Evolutionary conservation across 768 basidiomycete species (phyloP).

Genomic region (Mycena metata): DNA sequence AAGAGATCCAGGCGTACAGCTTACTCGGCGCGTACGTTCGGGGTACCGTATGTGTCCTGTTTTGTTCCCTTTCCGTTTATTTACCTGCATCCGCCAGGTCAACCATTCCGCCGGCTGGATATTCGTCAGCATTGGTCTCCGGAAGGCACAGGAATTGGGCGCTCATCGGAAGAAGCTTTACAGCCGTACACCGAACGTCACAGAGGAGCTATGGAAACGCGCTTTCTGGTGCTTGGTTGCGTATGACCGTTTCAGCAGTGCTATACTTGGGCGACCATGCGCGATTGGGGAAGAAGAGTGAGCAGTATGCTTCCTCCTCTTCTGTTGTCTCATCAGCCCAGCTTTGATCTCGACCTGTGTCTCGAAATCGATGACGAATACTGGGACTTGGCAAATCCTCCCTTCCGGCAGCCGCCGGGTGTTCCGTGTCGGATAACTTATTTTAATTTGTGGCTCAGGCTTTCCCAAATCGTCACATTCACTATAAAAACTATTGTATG

Average conservation of each 20-base stretch:
- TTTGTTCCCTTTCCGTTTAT: conserved; percentile 55
- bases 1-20: conserved; percentile 69
- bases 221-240: conserved; percentile 77
- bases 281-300: conserved; percentile 77
- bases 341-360: conserved; percentile 87
- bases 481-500: conserved; percentile 77
- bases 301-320: conserved; percentile 39
- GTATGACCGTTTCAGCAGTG: conserved; percentile 70
- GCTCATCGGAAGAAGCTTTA: conserved; percentile 78
- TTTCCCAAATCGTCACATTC: conserved; percentile 79
- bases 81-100: conserved; percentile 56
- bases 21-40: conserved; percentile 32
- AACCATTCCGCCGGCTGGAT: conserved; percentile 68
- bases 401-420: conserved; percentile 77
- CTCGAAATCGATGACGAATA: conserved; percentile 87
- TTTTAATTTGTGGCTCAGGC: conserved; percentile 75
- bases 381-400: conserved; percentile 68
- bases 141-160: conserved; percentile 82
- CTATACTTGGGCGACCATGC: conserved; percentile 67
- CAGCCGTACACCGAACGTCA: conserved; percentile 57
- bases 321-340: conserved; percentile 44
- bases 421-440: conserved; percentile 69
- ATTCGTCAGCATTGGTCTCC: conserved; percentile 65
- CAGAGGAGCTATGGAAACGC: conserved; percentile 84
- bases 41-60: conserved; percentile 28